These are phyloP conservation scores for Gynandropsis gynandra DNA, from an alignment of 345 rosid species.

Conservation along the genomic window DNA sequence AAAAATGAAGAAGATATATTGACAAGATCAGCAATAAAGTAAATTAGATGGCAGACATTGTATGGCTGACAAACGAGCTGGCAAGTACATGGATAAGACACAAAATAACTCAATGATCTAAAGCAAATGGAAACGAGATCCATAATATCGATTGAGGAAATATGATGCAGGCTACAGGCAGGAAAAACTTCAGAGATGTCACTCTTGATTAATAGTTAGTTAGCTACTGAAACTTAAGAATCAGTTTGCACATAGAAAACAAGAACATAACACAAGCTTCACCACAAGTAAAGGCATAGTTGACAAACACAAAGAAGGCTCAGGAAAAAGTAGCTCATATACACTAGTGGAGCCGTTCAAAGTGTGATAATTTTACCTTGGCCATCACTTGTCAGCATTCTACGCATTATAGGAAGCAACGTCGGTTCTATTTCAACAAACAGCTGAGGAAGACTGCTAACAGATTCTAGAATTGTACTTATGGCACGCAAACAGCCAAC, in stretches of 20 bases:
- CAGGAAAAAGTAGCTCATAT: background rate
- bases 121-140: no score
- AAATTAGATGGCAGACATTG: no score
- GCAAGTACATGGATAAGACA: no score
- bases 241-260: background rate
- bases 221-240: background rate
- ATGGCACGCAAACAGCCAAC: constrained; percentile 96
- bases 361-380: constrained; percentile 52
- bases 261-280: background rate
- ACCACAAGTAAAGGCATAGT: background rate
- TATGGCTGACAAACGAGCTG: no score
- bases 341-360: background rate
- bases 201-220: background rate
- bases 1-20: no score
- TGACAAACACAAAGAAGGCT: background rate
- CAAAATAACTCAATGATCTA: no score
- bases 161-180: background rate
- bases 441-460: constrained; percentile 84
- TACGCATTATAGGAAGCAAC: constrained; percentile 83
- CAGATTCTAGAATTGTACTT: constrained; percentile 91
- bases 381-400: constrained; percentile 94
- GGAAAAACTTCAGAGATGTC: background rate
- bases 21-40: no score
- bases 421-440: constrained; percentile 85
- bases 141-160: background rate